Percentiles rank a stretch among this genome's conserved stretches.
phyloP scores from a whole-genome alignment of 2,329 filamentous ascomycete genomes.

The Diaporthe ampelina region DNA sequence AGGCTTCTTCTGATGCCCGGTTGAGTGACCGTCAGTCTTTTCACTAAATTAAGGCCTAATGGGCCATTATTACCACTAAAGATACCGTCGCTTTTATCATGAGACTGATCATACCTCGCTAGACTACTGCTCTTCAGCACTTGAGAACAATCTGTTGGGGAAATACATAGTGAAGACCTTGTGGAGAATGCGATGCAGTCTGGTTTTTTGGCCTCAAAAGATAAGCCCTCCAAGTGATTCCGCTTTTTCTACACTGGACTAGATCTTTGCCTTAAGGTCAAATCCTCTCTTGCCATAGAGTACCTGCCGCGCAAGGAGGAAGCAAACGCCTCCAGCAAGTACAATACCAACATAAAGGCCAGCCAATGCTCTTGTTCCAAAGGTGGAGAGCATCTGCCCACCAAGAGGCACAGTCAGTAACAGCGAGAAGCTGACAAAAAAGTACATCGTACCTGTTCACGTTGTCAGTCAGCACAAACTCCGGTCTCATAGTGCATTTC shows the following conservation, averaged over 20 bases:
- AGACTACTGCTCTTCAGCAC: not conserved
- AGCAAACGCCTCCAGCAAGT: constrained; percentile 52
- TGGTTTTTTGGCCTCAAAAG: too few species aligned
- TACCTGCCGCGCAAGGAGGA: constrained; percentile 47
- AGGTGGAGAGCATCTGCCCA: constrained; percentile 59
- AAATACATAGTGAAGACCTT: not conserved
- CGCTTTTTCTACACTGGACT: not conserved
- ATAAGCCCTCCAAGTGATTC: too few species aligned
- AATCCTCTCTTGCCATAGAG: constrained; percentile 30
- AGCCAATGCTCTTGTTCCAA: constrained; percentile 59
- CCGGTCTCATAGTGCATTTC: too few species aligned
- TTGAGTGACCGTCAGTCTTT: not conserved
- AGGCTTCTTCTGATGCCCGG: not conserved
- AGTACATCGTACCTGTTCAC: constrained; percentile 59
- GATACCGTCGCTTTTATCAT: too few species aligned
- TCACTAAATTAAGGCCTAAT: not conserved
- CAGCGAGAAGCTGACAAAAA: constrained; percentile 59
- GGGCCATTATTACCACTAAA: not conserved
- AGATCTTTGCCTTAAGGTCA: constrained; percentile 18
- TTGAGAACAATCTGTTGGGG: not conserved
- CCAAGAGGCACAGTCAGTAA: constrained; percentile 61
- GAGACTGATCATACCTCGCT: not conserved
- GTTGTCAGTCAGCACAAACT: constrained; percentile 43
- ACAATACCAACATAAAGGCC: constrained; percentile 61
- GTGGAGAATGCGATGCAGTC: not conserved